Conservation (phyloP, 352 stramenopile genomes). For the Globisporangium megalacanthum region DNA sequence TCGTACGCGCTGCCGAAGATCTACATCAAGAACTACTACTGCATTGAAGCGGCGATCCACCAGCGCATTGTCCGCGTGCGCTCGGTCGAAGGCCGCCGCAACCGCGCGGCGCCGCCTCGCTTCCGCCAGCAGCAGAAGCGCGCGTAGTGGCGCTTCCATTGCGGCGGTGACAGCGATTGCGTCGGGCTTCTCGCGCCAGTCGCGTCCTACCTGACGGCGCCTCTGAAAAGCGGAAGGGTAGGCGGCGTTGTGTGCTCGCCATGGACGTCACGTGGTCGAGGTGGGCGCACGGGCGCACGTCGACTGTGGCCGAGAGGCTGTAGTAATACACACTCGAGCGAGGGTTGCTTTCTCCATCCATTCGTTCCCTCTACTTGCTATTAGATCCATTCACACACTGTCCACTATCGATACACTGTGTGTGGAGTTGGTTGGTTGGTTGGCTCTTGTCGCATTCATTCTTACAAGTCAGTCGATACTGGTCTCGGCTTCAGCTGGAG, state of each 20-base stretch:
- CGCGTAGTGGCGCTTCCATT: neutral
- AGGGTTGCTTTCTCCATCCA: slow-evolving; percentile 1
- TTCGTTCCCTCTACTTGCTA: neutral
- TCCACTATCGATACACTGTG: neutral
- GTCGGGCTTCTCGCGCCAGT: neutral
- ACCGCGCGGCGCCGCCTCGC: slow-evolving; percentile 90
- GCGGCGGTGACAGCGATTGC: too few relatives aligned
- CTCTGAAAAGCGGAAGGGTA: neutral
- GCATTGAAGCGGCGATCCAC: slow-evolving; percentile 98
- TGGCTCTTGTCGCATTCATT: too few relatives aligned
- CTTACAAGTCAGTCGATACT: too few relatives aligned
- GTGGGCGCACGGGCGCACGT: neutral
- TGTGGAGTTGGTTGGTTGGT: neutral
- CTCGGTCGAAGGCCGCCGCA: slow-evolving; percentile 90
- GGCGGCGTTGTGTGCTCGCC: too few relatives aligned
- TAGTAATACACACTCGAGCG: slow-evolving; percentile 1
- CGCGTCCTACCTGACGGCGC: neutral
- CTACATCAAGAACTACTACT: slow-evolving; percentile 99
- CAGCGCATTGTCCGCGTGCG: slow-evolving; percentile 98
- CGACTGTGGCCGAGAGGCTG: neutral
- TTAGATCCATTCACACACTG: neutral
- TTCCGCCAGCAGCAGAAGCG: slow-evolving; percentile 55
- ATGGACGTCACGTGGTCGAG: too few relatives aligned
- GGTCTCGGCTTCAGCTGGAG: too few relatives aligned
- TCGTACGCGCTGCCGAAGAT: slow-evolving; percentile 99